These are phyloP conservation scores for Irpex rosettiformis DNA, from an alignment of 1,284 basidiomycete species.

Conservation along the genomic window DNA sequence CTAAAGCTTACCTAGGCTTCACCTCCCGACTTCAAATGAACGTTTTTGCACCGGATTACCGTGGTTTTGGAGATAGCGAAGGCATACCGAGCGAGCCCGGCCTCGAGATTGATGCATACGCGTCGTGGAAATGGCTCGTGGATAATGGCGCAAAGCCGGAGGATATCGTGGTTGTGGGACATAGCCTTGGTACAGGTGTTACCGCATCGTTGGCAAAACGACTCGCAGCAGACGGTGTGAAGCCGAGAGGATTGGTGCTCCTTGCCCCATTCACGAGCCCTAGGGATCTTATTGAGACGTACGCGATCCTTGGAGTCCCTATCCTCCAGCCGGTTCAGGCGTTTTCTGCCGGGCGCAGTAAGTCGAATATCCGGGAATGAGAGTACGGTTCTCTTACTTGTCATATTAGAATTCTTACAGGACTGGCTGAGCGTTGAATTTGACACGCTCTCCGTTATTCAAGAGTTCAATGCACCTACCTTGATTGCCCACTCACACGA, in stretches of 20 bases:
- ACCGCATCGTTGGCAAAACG: conserved; percentile 58
- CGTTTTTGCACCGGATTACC: conserved; percentile 84
- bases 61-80: conserved; percentile 89
- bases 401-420: conserved; percentile 5
- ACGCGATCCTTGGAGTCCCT: conserved; percentile 67
- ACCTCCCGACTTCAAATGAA: conserved; percentile 67
- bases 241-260: conserved; percentile 63
- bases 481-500: conserved; percentile 79
- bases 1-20: conserved; percentile 60
- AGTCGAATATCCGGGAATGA: conserved; percentile 52
- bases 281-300: conserved; percentile 63
- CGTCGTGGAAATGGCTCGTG: conserved; percentile 80
- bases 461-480: conserved; percentile 50
- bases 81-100: conserved; percentile 78
- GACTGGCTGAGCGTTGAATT: conserved; percentile 1
- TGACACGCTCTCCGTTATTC: too few species aligned
- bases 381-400: neutral
- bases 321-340: conserved; percentile 65
- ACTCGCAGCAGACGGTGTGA: conserved; percentile 51
- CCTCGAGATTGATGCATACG: conserved; percentile 70
- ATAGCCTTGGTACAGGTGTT: conserved; percentile 83
- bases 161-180: conserved; percentile 72
- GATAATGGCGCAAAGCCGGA: conserved; percentile 54
- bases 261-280: conserved; percentile 79
- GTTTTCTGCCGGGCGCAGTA: conserved; percentile 70